Conservation (phyloP, 75 land plant species). For the Cupressus sempervirens region DNA sequence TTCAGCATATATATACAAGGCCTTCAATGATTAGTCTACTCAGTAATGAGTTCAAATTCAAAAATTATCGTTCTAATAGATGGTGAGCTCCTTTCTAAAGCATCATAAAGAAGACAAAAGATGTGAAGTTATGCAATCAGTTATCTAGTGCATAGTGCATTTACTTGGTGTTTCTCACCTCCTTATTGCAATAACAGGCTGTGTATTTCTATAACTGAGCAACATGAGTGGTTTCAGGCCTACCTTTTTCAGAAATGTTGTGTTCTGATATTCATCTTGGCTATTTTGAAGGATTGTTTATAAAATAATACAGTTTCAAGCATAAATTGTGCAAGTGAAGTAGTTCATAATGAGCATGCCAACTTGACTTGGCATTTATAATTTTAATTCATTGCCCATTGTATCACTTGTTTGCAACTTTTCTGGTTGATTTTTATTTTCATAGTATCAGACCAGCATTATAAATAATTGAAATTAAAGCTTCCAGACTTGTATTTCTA, state of each 20-base stretch:
- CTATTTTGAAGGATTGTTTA: not conserved
- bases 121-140: not conserved
- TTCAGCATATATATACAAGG: not conserved
- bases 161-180: not conserved
- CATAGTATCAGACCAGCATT: not conserved
- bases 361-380: not conserved
- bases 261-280: not conserved
- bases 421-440: no score
- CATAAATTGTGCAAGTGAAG: not conserved
- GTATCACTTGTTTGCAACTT: not conserved
- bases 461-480: not conserved
- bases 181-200: not conserved
- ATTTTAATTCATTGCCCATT: not conserved
- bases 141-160: conserved; percentile 1
- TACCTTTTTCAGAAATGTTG: not conserved
- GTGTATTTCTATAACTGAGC: not conserved
- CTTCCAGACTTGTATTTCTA: not conserved
- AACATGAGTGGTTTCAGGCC: not conserved
- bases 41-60: conserved; percentile 1
- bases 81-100: not conserved
- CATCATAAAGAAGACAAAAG: not conserved
- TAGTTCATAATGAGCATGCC: not conserved
- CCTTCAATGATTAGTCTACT: not conserved
- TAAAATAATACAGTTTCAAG: not conserved
- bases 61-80: not conserved